A percentile compares a stretch with the other conserved stretches of the same genome.
These are phyloP conservation scores for Pythium vanterpoolii DNA, from an alignment of 352 stramenopile genomes.

Conservation along the genomic window DNA sequence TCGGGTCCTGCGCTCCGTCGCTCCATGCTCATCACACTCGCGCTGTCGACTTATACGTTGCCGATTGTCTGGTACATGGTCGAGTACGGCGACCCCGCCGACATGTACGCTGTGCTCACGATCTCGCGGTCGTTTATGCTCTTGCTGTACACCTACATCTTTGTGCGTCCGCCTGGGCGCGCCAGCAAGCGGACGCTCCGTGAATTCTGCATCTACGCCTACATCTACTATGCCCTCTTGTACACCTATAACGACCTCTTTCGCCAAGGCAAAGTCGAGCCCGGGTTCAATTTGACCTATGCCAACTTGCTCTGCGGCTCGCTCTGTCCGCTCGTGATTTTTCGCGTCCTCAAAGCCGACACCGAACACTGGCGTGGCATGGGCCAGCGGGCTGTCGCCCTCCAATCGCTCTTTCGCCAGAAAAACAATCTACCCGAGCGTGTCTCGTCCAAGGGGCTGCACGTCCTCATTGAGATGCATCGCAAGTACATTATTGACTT, in stretches of 20 bases:
- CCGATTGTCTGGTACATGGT: constrained; percentile 23
- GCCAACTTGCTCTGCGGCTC: constrained; percentile 28
- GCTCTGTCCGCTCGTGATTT: constrained; percentile 39
- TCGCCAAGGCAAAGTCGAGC: constrained; percentile 33
- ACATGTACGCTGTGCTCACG: constrained; percentile 20
- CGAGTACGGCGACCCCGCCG: constrained; percentile 30
- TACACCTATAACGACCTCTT: constrained; percentile 18
- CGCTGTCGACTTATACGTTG: constrained; percentile 34
- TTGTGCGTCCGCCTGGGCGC: constrained; percentile 14
- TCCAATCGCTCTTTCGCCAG: constrained; percentile 48
- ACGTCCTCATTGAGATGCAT: constrained; percentile 71
- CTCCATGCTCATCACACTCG: constrained; percentile 34
- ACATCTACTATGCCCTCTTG: constrained; percentile 9
- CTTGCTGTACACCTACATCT: constrained; percentile 18
- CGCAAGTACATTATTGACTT: constrained; percentile 79
- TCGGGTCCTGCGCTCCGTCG: constrained; percentile 39
- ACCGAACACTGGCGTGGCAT: constrained; percentile 37
- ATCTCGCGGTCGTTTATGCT: constrained; percentile 11
- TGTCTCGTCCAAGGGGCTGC: constrained; percentile 40
- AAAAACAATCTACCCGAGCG: constrained; percentile 20
- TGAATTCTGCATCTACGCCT: constrained; percentile 11
- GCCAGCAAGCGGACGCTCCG: constrained; percentile 10
- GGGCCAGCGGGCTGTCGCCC: constrained; percentile 42
- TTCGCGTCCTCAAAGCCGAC: constrained; percentile 34
- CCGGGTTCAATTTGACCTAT: constrained; percentile 61